These are phyloP conservation scores for Alliaria petiolata DNA, from an alignment of 345 rosid species.

Conservation along the genomic window DNA sequence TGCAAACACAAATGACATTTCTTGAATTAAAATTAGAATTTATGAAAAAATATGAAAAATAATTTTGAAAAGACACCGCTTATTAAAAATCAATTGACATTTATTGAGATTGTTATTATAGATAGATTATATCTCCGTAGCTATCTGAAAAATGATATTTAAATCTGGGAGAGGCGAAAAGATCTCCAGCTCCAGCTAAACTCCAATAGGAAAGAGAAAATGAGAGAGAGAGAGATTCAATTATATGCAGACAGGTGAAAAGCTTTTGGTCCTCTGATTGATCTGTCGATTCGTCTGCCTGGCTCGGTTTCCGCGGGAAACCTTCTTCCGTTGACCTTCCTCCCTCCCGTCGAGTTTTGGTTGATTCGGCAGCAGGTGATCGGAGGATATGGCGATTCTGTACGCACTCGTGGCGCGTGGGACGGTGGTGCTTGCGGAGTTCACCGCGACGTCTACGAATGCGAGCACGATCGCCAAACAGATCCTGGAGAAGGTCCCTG, in stretches of 20 bases:
- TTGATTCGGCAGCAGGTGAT: too few relatives aligned
- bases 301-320: constrained; percentile 26
- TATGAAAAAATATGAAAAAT: too few relatives aligned
- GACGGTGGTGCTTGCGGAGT: constrained; percentile 88
- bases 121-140: too few relatives aligned
- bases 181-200: constrained; percentile 24
- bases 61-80: too few relatives aligned
- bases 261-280: constrained; percentile 23
- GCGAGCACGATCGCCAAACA: constrained; percentile 77
- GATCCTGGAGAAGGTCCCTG: constrained; percentile 82
- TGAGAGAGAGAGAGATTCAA: constrained; percentile 17
- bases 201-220: constrained; percentile 18
- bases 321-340: constrained; percentile 31
- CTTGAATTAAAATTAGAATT: too few relatives aligned
- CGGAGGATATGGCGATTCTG: constrained; percentile 67
- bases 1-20: too few relatives aligned
- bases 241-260: background rate
- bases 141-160: background rate
- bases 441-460: constrained; percentile 66
- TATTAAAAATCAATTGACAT: too few relatives aligned
- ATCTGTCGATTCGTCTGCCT: constrained; percentile 23
- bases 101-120: too few relatives aligned
- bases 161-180: constrained; percentile 15
- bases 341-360: too few relatives aligned
- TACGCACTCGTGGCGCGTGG: constrained; percentile 92